phyloP scores from a whole-genome alignment of 148 eudicot species.

The Heliamphora exappendiculata region DNA sequence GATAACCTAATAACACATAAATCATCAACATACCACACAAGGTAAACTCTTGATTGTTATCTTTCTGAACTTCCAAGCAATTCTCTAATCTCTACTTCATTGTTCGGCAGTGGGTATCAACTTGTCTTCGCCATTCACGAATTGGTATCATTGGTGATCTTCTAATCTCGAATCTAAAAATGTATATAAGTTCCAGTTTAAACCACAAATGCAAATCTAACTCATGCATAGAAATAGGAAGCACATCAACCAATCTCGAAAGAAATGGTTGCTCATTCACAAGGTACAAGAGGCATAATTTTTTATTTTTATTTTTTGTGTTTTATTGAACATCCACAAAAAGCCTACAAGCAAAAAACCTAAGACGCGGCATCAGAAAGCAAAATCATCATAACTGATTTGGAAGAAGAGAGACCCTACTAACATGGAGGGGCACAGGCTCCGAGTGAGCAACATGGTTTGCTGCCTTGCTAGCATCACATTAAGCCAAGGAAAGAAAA shows the following conservation, averaged over 20 bases:
- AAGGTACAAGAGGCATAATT: not conserved
- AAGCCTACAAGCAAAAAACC: too few relatives aligned
- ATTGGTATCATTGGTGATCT: conserved; percentile 48
- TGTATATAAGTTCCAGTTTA: conserved; percentile 11
- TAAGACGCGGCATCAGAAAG: too few relatives aligned
- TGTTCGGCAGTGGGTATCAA: conserved; percentile 35
- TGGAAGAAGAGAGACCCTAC: too few relatives aligned
- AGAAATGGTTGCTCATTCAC: not conserved
- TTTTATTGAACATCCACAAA: too few relatives aligned
- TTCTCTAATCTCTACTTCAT: conserved; percentile 12
- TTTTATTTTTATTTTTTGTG: too few relatives aligned
- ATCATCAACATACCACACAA: not conserved
- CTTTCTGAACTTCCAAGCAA: not conserved
- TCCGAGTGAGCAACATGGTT: too few relatives aligned
- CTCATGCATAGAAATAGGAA: not conserved
- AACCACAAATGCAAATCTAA: not conserved
- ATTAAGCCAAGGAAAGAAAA: too few relatives aligned
- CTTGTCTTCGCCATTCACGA: conserved; percentile 67
- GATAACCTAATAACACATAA: not conserved
- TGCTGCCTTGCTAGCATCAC: too few relatives aligned
- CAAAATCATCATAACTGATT: too few relatives aligned
- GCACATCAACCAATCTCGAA: not conserved
- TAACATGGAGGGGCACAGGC: too few relatives aligned
- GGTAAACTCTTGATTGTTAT: conserved; percentile 2
- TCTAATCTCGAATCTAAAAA: conserved; percentile 38